Evolutionary conservation across 2,329 filamentous ascomycete genomes (phyloP), one percentile per base, ranked within the genome.

Genomic region (Xylaria polymorpha): DNA sequence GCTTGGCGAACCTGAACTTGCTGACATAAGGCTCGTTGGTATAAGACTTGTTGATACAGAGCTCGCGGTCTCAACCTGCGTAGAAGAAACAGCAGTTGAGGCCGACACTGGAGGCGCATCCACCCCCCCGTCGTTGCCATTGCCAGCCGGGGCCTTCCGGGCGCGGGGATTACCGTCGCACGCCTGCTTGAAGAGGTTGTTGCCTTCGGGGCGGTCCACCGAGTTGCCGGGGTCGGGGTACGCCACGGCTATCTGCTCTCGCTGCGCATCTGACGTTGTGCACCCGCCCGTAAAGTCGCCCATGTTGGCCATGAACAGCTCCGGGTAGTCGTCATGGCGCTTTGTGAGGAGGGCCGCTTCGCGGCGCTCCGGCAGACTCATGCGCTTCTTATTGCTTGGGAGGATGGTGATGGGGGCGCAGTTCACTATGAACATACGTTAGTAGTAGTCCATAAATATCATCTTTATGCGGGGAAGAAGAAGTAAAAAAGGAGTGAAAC

Each of bases 271-370:
- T 0, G 25, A 46, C 7, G 89, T 91, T 0, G 70, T 79, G 78
- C 91, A 93, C 12, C 81, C 81, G 56, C 84, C 84, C 10, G 69
- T 73, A 5, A 76, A 51, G 0, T 76, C 77, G 0, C 80, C 81
- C 69, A 92, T 80, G 76, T 94, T 93, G 69, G 90, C 91, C 15
- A 91, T 85, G 75, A 92, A 93, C 83, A 94, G 87, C 44, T 86
- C 81, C 0, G 92, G 92, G 51, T 91, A 88, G 4, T 77, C 50
- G 9, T 82, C 76, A 53, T 69, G 66, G 66, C 77, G 74, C 41
- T 69, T 73, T 10, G 68, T 32, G 14, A 73, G 37, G 3, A 37
- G 8, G 20, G 32, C 8, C 3, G 64, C 46, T n/a, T 57, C 62
- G 32, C 73, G 70, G 8, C 74, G 70, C 12, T 67, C 62, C 5